Percentiles rank a stretch among this genome's conserved stretches.
These are phyloP conservation scores for Magnolia sinica DNA, from an alignment of 164 flowering plant species.

Conservation along the genomic window DNA sequence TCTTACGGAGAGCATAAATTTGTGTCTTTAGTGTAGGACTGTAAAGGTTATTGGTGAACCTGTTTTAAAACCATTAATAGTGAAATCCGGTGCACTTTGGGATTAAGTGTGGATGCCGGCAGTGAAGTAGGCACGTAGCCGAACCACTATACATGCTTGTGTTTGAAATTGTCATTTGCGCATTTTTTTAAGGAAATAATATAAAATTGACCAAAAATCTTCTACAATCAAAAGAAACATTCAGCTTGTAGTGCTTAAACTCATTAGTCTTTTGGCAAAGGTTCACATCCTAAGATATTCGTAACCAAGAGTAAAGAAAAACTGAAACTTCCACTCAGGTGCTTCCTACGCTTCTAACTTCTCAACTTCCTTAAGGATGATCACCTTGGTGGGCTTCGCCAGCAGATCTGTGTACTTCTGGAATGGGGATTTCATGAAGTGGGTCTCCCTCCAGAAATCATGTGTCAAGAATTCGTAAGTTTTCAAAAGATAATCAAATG, in stretches of 20 bases:
- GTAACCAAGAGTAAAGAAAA: not conserved
- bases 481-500: conserved; percentile 63
- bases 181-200: not conserved
- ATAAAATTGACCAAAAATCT: not conserved
- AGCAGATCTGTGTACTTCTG: conserved; percentile 60
- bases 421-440: conserved; percentile 65
- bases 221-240: not conserved
- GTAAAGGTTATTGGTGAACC: too few relatives aligned
- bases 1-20: too few relatives aligned
- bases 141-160: too few relatives aligned
- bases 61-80: too few relatives aligned
- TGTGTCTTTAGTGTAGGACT: too few relatives aligned
- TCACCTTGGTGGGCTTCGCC: conserved; percentile 41
- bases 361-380: conserved; percentile 31
- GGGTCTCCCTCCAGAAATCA: conserved; percentile 73
- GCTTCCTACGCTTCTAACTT: conserved; percentile 27
- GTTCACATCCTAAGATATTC: not conserved
- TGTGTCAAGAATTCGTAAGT: conserved; percentile 75
- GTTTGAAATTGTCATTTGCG: too few relatives aligned
- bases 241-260: not conserved
- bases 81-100: too few relatives aligned
- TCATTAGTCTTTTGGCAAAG: not conserved
- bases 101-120: too few relatives aligned
- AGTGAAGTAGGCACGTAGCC: too few relatives aligned
- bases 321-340: not conserved